Conservation (phyloP, 1,139 yeast species). For the Nakaseomyces sp. region DNA sequence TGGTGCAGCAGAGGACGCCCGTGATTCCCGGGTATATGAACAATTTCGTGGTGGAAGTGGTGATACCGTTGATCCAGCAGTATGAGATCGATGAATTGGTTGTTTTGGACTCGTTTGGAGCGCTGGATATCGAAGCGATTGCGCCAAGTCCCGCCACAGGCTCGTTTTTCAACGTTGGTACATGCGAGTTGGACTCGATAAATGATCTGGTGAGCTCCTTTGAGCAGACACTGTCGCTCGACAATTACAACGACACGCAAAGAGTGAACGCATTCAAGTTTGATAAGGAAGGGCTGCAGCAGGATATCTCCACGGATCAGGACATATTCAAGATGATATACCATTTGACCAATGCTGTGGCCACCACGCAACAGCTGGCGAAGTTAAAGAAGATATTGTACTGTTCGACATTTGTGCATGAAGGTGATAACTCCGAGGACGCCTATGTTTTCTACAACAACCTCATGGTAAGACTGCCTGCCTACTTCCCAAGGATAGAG, state of each 20-base stretch:
- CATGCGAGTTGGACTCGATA: constrained; percentile 21
- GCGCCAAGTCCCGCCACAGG: constrained; percentile 8
- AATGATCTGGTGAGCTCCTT: constrained; percentile 19
- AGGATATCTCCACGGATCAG: constrained; percentile 25
- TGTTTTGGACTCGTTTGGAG: constrained; percentile 65
- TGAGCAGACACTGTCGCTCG: constrained; percentile 17
- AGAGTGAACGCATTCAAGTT: constrained; percentile 19
- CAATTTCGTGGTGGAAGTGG: constrained; percentile 45
- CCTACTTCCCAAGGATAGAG: constrained; percentile 3
- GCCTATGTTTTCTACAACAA: constrained; percentile 50
- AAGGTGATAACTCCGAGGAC: constrained; percentile 80
- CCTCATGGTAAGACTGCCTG: constrained; percentile 12
- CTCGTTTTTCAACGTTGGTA: constrained; percentile 13
- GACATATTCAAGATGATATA: constrained; percentile 25
- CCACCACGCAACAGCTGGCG: constrained; percentile 5
- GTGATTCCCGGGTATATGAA: constrained; percentile 55
- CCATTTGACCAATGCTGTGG: constrained; percentile 20
- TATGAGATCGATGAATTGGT: constrained; percentile 41
- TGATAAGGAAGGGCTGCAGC: constrained; percentile 20
- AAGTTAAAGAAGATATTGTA: constrained; percentile 20
- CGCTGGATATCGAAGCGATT: constrained; percentile 35
- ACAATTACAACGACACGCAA: constrained; percentile 16
- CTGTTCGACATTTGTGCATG: constrained; percentile 53
- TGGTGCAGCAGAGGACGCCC: constrained; percentile 81
- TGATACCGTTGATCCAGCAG: constrained; percentile 41